Conservation (phyloP, 2,329 filamentous ascomycete genomes). For the Ceratocystis harringtonii region DNA sequence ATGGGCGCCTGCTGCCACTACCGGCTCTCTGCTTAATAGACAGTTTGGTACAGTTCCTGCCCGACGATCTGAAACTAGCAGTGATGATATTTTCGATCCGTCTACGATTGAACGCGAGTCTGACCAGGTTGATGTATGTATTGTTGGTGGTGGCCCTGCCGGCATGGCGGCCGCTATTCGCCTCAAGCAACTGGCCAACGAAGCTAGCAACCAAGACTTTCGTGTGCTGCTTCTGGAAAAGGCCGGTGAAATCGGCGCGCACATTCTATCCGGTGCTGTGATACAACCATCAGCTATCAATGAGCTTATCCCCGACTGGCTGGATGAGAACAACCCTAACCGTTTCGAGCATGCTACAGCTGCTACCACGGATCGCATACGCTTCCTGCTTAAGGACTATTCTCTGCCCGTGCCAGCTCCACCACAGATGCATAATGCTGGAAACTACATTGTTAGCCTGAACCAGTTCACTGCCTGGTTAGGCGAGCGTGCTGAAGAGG, state of each 20-base stretch:
- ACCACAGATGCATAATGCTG: constrained; percentile 95
- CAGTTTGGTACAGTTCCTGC: constrained; percentile 16
- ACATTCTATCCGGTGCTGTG: constrained; percentile 91
- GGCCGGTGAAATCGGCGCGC: constrained; percentile 83
- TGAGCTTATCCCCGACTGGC: constrained; percentile 88
- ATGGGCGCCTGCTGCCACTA: constrained; percentile 18
- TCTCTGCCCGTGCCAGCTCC: constrained; percentile 72
- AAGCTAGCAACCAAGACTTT: constrained; percentile 90
- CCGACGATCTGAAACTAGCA: constrained; percentile 21
- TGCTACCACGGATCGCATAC: constrained; percentile 74
- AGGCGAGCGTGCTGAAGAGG: constrained; percentile 86
- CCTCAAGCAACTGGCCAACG: constrained; percentile 87
- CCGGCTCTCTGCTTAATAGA: constrained; percentile 1
- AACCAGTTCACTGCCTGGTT: constrained; percentile 95
- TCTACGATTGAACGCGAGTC: constrained; percentile 64
- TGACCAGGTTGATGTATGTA: constrained; percentile 91
- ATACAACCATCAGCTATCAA: constrained; percentile 78
- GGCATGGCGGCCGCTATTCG: constrained; percentile 86
- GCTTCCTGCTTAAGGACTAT: constrained; percentile 71
- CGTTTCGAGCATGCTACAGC: constrained; percentile 80
- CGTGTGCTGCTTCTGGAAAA: constrained; percentile 87
- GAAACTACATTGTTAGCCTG: constrained; percentile 92
- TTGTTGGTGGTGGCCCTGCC: constrained; percentile 89
- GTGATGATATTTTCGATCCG: constrained; percentile 48
- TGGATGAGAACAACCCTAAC: constrained; percentile 71